Conservation (phyloP, 495 filamentous ascomycete species). For the Aspergillus wentii region DNA sequence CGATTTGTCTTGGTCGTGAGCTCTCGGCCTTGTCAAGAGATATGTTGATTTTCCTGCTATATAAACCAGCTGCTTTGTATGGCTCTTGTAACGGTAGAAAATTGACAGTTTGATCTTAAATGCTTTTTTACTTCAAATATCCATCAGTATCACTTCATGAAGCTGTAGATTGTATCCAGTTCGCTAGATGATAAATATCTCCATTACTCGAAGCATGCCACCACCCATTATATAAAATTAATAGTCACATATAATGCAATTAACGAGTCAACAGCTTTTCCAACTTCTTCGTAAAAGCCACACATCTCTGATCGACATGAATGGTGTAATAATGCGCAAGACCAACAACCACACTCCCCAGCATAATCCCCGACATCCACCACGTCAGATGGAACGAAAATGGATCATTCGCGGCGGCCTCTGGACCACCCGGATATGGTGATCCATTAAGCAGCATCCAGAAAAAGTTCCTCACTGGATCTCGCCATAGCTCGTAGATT, state of each 20-base stretch:
- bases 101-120: too few relatives aligned
- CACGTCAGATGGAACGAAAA: slow-evolving; percentile 32
- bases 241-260: slow-evolving; percentile 1
- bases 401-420: slow-evolving; percentile 29
- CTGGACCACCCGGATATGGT: slow-evolving; percentile 21
- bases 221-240: too few relatives aligned
- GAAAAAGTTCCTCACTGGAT: slow-evolving; percentile 18
- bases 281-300: slow-evolving; percentile 14
- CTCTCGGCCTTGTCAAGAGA: too few relatives aligned
- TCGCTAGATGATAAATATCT: too few relatives aligned
- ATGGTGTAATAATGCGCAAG: slow-evolving; percentile 42
- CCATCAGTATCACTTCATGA: too few relatives aligned
- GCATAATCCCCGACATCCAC: slow-evolving; percentile 27
- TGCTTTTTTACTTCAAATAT: too few relatives aligned
- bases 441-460: slow-evolving; percentile 18
- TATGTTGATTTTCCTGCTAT: too few relatives aligned
- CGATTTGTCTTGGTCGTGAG: too few relatives aligned
- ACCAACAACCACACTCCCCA: slow-evolving; percentile 34
- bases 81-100: too few relatives aligned
- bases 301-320: slow-evolving; percentile 32
- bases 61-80: too few relatives aligned
- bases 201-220: too few relatives aligned
- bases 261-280: slow-evolving; percentile 14
- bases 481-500: slow-evolving; percentile 32
- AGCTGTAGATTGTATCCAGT: too few relatives aligned